phyloP scores from a whole-genome alignment of 352 stramenopile genomes.

The Globisporangium rhizosaccharum region DNA sequence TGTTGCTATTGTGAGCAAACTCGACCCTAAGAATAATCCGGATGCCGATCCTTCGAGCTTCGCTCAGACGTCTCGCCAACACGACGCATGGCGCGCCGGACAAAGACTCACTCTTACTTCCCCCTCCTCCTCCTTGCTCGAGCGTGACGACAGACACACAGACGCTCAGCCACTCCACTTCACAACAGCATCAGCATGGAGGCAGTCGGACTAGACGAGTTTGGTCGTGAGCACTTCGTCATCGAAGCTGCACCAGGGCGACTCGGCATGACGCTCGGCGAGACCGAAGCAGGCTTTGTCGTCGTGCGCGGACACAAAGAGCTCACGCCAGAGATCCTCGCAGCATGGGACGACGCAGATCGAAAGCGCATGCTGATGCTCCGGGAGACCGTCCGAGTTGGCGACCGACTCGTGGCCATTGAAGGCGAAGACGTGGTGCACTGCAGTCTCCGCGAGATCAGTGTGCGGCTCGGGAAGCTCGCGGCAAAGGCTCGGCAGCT shows the following conservation, averaged over 20 bases:
- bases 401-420: constrained; percentile 47
- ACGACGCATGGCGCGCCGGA: no score
- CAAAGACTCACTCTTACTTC: no score
- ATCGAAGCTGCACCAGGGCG: constrained; percentile 40
- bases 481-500: constrained; percentile 26
- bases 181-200: constrained; percentile 15
- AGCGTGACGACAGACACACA: no score
- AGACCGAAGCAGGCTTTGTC: constrained; percentile 38
- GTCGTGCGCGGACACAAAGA: constrained; percentile 40
- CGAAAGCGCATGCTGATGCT: constrained; percentile 26
- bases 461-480: constrained; percentile 37
- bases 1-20: no score
- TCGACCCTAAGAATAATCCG: no score
- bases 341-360: constrained; percentile 26
- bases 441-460: constrained; percentile 35
- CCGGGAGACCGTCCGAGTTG: constrained; percentile 26
- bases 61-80: no score
- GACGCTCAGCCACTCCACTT: no score
- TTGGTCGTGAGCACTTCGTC: constrained; percentile 43
- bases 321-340: constrained; percentile 17
- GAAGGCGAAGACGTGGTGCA: constrained; percentile 44
- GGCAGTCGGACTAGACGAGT: constrained; percentile 27
- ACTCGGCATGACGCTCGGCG: constrained; percentile 46
- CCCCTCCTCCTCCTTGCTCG: no score
- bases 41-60: no score